Conservation (phyloP, 1,139 yeast species). For the Saccharomyces hybrid region DNA sequence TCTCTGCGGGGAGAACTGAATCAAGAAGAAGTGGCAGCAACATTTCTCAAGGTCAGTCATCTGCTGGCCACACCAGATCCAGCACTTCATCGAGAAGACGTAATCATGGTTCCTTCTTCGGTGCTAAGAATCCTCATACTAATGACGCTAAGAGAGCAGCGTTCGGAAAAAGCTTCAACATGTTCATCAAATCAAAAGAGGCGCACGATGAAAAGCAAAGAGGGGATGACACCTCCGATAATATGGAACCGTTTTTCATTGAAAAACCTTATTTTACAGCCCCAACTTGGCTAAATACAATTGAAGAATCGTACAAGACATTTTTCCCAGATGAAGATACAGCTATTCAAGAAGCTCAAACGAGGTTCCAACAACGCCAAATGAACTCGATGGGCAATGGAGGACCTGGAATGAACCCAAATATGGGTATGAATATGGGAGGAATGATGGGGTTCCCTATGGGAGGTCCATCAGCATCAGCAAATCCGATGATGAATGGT, state of each 20-base stretch:
- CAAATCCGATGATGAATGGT: conserved; percentile 26
- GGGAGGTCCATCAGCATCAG: conserved; percentile 16
- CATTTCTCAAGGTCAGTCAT: conserved; percentile 13
- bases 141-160: conserved; percentile 30
- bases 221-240: conserved; percentile 9
- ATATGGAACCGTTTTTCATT: conserved; percentile 34
- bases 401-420: conserved; percentile 19
- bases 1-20: conserved; percentile 18
- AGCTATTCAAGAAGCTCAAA: conserved; percentile 26
- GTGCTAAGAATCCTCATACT: conserved; percentile 40
- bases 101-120: conserved; percentile 25
- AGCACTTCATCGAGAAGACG: conserved; percentile 25
- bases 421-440: conserved; percentile 20
- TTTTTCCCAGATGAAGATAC: conserved; percentile 38
- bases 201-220: conserved; percentile 31
- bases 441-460: conserved; percentile 25
- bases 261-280: conserved; percentile 68
- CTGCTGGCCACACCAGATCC: conserved; percentile 12
- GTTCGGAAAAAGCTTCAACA: conserved; percentile 48
- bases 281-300: conserved; percentile 70
- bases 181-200: conserved; percentile 39
- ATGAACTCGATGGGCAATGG: conserved; percentile 19
- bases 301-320: conserved; percentile 46
- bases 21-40: conserved; percentile 12
- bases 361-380: conserved; percentile 29